Base-by-base conservation (phyloP, 169 alveolate genomes). In the Plasmodium vinckei region DNA sequence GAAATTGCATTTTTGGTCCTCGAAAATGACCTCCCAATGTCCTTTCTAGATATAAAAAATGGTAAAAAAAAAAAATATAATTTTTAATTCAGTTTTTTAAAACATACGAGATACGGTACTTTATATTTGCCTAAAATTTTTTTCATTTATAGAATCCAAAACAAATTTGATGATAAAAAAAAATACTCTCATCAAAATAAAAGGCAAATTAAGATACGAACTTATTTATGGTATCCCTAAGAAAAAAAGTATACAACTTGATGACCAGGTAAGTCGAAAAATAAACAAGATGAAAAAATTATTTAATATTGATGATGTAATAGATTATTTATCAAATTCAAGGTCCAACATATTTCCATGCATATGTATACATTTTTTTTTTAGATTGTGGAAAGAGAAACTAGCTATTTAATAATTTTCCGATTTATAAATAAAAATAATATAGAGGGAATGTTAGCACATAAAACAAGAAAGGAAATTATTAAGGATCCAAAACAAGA, bases 1-100 rank as follows among this genome's bases (percentile, higher is more conserved):
- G 88, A 75, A 75, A 75, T 75, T n/a, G 88, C 72, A 9, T 75
- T 75, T 56, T 10, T 75, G 33, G 75, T 75, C 1, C 64, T 75
- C 21, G 53, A 64, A 9, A 75, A 75, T 23, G 88, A 75, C 1
- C 33, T 75, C 1, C 88, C 88, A 0, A 75, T 75, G 75, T 75
- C 88, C 9, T 75, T 75, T 54, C 75, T 75, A 3, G 75, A 75
- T 54, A 75, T 75, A 17, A 49, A 64, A 63, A 75, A 63, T 21
- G 59, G 88, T 75, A 73, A 21, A 21, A 0, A 21, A 21, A 21
- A 21, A 21, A 21, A 0, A 21, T 0, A 21, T 0, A 21, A 21
- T 21, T 0, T 21, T 21, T n/a, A n/a, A 21, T 21, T 1, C 25
- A 21, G 25, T 1, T 21, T 0, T 49, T 10, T 49, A n/a, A 49